phyloP scores from a whole-genome alignment of 176 grass and related monocot genomes.

The Oryza meyeriana region DNA sequence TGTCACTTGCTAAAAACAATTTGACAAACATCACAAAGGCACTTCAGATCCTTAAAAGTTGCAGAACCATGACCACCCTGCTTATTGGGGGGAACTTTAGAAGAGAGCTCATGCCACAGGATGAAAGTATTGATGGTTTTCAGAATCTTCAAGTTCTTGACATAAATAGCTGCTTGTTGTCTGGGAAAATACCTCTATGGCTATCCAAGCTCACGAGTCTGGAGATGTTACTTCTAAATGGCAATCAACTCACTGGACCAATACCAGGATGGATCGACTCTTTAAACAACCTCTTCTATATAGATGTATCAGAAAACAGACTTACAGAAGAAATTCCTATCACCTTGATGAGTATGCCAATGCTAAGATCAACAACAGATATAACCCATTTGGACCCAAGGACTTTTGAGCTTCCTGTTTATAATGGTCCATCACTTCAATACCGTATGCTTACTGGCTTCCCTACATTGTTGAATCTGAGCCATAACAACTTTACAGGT shows the following conservation, averaged over 20 bases:
- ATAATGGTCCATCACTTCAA: neutral
- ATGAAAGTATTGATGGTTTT: neutral
- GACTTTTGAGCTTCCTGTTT: slow-evolving; percentile 21
- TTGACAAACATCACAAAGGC: neutral
- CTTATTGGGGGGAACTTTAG: neutral
- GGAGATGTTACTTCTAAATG: neutral
- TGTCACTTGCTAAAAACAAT: neutral
- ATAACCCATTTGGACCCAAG: neutral
- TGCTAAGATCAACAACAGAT: neutral
- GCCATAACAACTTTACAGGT: neutral
- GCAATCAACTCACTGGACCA: neutral
- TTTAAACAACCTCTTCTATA: neutral
- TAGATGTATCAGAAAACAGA: slow-evolving; percentile 16
- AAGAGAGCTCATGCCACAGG: neutral
- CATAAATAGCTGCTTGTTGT: neutral
- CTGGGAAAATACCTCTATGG: slow-evolving; percentile 23
- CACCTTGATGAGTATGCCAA: neutral
- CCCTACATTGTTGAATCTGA: neutral
- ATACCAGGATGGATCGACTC: slow-evolving; percentile 11
- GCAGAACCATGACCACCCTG: neutral
- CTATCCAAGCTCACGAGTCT: neutral
- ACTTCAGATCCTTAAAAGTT: slow-evolving; percentile 1
- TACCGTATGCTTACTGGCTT: neutral
- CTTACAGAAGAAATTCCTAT: neutral
- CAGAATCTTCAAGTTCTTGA: neutral